Conservation (phyloP, 2,329 filamentous ascomycete genomes). For the Colletotrichum limetticola region DNA sequence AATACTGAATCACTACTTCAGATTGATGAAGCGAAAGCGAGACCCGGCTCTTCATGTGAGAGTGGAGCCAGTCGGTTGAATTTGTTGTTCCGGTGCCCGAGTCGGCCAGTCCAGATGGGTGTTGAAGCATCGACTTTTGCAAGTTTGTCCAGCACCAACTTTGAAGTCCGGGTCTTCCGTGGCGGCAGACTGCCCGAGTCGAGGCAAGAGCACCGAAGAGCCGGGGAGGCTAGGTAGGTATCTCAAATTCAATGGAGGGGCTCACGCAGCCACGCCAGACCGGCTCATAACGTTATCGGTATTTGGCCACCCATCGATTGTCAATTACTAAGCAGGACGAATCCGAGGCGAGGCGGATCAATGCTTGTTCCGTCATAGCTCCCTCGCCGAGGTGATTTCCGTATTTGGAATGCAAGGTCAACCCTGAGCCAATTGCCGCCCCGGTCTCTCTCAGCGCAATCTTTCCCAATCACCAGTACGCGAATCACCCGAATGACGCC, state of each 20-base stretch:
- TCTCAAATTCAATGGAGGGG: background rate
- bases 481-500: constrained; percentile 1
- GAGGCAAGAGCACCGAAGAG: constrained; percentile 3
- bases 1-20: background rate
- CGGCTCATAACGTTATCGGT: background rate
- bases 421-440: constrained; percentile 18
- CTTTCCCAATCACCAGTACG: background rate
- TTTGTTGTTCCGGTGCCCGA: constrained; percentile 30
- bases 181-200: constrained; percentile 9
- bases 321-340: background rate
- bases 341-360: constrained; percentile 4
- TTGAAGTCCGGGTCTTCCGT: constrained; percentile 15
- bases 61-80: constrained; percentile 25
- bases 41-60: constrained; percentile 12
- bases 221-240: background rate
- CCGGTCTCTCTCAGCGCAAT: background rate
- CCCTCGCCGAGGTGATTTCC: constrained; percentile 21
- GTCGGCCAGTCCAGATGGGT: background rate
- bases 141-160: background rate
- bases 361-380: constrained; percentile 15
- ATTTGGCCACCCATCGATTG: background rate
- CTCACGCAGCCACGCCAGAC: no score
- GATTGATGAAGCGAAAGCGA: background rate
- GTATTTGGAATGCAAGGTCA: constrained; percentile 1
- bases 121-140: background rate